These are phyloP conservation scores for Solanum hybrid DNA, from an alignment of 305 asterid genomes.

Conservation along the genomic window DNA sequence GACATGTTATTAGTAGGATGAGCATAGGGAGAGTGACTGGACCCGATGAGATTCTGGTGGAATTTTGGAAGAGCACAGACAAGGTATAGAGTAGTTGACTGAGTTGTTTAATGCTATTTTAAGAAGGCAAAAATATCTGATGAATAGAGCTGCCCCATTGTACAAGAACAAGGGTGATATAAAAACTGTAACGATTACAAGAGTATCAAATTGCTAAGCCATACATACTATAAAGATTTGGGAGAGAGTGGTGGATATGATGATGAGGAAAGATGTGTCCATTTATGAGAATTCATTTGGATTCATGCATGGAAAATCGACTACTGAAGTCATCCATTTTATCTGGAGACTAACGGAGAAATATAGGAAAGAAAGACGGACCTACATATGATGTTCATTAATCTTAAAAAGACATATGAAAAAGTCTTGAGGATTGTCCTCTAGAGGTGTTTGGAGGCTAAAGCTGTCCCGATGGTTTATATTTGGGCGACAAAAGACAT, in stretches of 20 bases:
- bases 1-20: neutral
- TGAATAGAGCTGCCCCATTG: too few species aligned
- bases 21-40: neutral
- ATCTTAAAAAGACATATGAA: neutral
- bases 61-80: neutral
- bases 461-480: neutral
- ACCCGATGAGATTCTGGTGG: neutral
- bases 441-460: neutral
- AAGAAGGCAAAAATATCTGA: too few species aligned
- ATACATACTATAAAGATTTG: neutral
- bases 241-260: neutral
- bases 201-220: neutral
- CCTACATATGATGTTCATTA: neutral
- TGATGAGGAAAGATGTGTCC: neutral
- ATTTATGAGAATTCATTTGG: too few species aligned
- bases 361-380: neutral
- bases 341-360: neutral
- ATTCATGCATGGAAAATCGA: neutral
- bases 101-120: too few species aligned
- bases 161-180: too few species aligned
- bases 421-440: neutral
- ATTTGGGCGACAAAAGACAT: neutral
- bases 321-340: neutral
- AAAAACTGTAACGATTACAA: neutral
- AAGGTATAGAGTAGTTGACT: neutral